These are phyloP conservation scores for Debaryomycetaceae sp. DNA, from an alignment of 1,139 yeast species.

Conservation along the genomic window DNA sequence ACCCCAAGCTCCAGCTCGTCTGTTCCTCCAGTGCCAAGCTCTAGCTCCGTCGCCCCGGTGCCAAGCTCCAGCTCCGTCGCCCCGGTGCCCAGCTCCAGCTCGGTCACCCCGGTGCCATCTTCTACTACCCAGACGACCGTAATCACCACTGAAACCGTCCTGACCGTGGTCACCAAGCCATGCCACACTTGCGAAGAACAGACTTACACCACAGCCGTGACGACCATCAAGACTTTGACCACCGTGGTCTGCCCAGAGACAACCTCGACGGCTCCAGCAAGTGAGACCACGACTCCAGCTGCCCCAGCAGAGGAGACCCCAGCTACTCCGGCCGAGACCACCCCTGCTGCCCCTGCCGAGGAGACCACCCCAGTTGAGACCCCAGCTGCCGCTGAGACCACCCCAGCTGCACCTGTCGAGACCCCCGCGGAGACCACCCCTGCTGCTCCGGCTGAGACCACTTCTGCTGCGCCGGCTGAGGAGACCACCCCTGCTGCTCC, in stretches of 20 bases:
- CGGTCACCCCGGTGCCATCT: no score
- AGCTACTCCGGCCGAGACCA: conserved; percentile 9
- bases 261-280: conserved; percentile 5
- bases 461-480: conserved; percentile 6
- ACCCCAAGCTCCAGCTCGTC: conserved; percentile 1
- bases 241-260: not conserved
- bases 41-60: no score
- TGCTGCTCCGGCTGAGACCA: conserved; percentile 12
- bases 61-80: conserved; percentile 2
- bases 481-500: conserved; percentile 1
- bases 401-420: conserved; percentile 6
- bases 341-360: conserved; percentile 7
- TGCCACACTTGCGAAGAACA: not conserved
- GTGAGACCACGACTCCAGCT: conserved; percentile 9
- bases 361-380: conserved; percentile 4
- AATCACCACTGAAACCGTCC: no score
- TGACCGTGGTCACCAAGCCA: no score
- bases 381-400: conserved; percentile 7
- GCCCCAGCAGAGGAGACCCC: conserved; percentile 6
- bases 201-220: not conserved
- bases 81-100: conserved; percentile 1
- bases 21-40: not conserved
- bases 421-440: conserved; percentile 11
- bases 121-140: no score
- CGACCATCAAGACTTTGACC: conserved; percentile 3